phyloP scores from a whole-genome alignment of 179 eudicot genomes.

The Monotropa hypopitys region DNA sequence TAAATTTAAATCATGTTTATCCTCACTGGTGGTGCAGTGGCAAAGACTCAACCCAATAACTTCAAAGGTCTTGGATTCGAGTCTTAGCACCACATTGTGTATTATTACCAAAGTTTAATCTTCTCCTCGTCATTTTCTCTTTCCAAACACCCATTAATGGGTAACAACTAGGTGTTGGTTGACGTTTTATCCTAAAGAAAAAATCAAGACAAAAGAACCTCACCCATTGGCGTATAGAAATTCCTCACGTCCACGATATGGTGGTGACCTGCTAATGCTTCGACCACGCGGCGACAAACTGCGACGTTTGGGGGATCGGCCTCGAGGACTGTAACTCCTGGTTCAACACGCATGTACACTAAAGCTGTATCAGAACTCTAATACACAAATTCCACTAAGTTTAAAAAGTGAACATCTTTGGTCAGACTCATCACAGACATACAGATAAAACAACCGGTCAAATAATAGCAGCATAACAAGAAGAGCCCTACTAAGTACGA shows the following conservation, averaged over 20 bases:
- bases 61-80: no score
- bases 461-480: background rate
- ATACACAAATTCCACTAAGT: background rate
- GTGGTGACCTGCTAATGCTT: slow-evolving; percentile 77
- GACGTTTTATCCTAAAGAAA: background rate
- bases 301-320: slow-evolving; percentile 84
- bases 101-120: no score
- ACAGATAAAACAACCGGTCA: background rate
- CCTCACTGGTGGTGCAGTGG: no score
- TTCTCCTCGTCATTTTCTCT: no score
- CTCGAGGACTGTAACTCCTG: slow-evolving; percentile 98
- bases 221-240: slow-evolving; percentile 83
- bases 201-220: slow-evolving; percentile 3
- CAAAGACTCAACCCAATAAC: no score
- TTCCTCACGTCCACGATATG: slow-evolving; percentile 91
- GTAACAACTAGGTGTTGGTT: no score
- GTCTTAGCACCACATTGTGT: no score
- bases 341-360: background rate
- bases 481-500: background rate
- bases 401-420: background rate
- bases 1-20: background rate
- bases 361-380: background rate
- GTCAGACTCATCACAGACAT: background rate
- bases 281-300: slow-evolving; percentile 82
- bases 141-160: no score